phyloP scores from a whole-genome alignment of 169 alveolate species.

The Eimeria praecox region DNA sequence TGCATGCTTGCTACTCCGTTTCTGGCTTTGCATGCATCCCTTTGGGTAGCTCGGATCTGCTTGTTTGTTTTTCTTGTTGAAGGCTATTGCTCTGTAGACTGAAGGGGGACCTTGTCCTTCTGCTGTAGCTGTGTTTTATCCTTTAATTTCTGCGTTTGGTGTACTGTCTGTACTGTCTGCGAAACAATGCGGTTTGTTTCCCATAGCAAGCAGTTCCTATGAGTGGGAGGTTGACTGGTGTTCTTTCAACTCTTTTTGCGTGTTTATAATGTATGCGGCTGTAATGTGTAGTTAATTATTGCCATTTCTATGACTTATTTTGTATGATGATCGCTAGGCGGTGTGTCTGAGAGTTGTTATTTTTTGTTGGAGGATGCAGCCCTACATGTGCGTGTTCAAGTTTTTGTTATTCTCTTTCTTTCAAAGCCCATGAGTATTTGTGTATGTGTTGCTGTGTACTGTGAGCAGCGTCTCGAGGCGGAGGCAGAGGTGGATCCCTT shows the following conservation, averaged over 20 bases:
- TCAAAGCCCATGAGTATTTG: neutral
- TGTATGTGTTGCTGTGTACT: neutral
- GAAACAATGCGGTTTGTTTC: neutral
- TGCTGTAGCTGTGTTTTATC: neutral
- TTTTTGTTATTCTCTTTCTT: neutral
- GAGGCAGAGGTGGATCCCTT: conserved; percentile 53
- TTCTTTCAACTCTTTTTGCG: neutral
- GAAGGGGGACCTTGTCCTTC: neutral
- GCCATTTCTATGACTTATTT: no score
- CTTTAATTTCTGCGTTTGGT: no score
- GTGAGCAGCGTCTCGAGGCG: conserved; percentile 48
- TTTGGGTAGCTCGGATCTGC: no score
- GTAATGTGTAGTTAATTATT: neutral
- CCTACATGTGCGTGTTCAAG: no score
- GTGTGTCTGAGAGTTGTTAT: no score
- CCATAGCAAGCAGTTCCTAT: neutral
- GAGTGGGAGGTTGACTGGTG: neutral
- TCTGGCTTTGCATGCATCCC: no score
- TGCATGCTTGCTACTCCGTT: neutral
- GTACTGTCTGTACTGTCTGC: neutral
- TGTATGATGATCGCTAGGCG: neutral
- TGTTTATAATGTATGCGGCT: neutral
- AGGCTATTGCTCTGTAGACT: neutral
- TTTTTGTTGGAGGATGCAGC: no score
- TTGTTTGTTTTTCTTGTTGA: neutral